Base-by-base conservation (phyloP, 805 yeast species). In the Cyberlindnera xylosilytica region DNA sequence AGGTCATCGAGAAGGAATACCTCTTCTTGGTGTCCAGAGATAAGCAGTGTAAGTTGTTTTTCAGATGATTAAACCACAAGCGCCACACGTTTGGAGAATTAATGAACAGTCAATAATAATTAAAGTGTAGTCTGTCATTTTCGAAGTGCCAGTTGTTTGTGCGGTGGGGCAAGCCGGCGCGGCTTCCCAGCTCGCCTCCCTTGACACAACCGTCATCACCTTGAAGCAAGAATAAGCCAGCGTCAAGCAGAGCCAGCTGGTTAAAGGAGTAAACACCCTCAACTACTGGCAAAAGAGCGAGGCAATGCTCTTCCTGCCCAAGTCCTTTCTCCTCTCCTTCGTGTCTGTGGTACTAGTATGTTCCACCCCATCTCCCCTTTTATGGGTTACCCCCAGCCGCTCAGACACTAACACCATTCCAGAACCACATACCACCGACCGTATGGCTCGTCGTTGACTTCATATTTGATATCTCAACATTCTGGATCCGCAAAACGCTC, bases 1-100 rank as follows among this genome's bases (percentile, higher is more conserved):
- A 51, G 2, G 70, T 79, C 0, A 49, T 59, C 3, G 91, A 85
- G 54, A 78, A 71, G 48, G 87, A 83, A 51, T 83, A 82, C 54
- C 64, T 82, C 22, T 85, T 76, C 56, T 62, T 75, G 41, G 71
- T 78, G 6, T 65, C 76, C 15, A 80, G 76, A 53, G 91, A 83
- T 24, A 52, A 50, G 42, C 49, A 62, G n/a, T 62, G 67, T 16
- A 65, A 60, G 53, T 45, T 72, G 32, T 70, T 71, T 43, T 68
- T 65, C 16, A 29, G 32, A 29, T 29, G 32, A 29, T 16, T 22
- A 10, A 22, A 22, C 24, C 7, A 22, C 24, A 22, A 8, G n/a
- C n/a, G n/a, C n/a, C n/a, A n/a, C n/a, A n/a, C n/a, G n/a, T n/a
- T n/a, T n/a, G n/a, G n/a, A n/a, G n/a, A n/a, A n/a, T n/a, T n/a